A percentile compares a stretch with the other conserved stretches of the same genome.
phyloP scores from a whole-genome alignment of 2,329 filamentous ascomycete species.

The Diaporthe eres region DNA sequence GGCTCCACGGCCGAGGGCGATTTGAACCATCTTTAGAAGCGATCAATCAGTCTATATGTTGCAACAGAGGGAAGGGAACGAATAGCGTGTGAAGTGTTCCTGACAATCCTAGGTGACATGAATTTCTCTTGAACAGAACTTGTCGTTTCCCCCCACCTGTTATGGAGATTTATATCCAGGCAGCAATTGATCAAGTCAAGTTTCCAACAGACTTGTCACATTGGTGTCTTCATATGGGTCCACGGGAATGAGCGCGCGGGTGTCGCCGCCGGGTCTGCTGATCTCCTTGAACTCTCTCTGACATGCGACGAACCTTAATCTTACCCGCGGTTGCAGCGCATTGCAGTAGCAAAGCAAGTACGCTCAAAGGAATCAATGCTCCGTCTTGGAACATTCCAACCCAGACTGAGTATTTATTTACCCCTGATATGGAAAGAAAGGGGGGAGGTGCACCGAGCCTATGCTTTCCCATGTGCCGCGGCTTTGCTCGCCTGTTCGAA shows the following conservation, averaged over 20 bases:
- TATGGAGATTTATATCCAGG: too few relatives aligned
- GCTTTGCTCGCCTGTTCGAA: not conserved
- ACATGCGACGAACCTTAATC: constrained; percentile 19
- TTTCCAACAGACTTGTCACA: not conserved
- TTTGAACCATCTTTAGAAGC: constrained; percentile 11
- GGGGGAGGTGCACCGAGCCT: not conserved
- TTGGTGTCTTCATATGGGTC: not conserved
- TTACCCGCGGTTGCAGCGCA: not conserved
- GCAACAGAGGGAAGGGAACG: not conserved
- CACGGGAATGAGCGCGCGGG: not conserved
- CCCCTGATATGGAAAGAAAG: not conserved
- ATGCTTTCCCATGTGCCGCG: not conserved
- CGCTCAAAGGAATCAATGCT: not conserved
- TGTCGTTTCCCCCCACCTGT: not conserved
- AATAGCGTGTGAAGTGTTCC: not conserved
- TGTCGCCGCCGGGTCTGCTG: constrained; percentile 3
- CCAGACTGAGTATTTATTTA: not conserved
- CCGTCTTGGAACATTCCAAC: not conserved
- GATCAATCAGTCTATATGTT: not conserved
- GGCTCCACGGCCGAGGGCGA: constrained; percentile 5
- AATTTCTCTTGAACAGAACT: not conserved
- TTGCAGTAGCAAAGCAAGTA: not conserved
- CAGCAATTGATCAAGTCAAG: not conserved
- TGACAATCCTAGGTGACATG: not conserved
- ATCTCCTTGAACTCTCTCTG: constrained; percentile 9